Evolutionary conservation across 73 alveolate species (phyloP), one percentile per base, ranked within the genome.

Genomic region (Uronychia setigera): DNA sequence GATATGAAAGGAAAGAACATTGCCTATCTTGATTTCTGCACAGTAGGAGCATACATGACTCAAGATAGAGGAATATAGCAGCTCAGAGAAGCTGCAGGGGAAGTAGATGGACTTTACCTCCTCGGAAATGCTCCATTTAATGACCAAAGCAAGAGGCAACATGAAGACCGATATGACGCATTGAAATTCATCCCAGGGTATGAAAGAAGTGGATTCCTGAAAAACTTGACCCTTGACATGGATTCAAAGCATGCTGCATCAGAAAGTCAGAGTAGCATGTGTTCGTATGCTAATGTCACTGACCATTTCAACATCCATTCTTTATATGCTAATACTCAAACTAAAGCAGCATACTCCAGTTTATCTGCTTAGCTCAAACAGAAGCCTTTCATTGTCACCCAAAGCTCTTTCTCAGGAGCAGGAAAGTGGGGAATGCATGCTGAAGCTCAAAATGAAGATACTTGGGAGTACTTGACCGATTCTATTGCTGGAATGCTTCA

Each of bases 361-460:
- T 87, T 88, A 85, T 86, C 58, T 1, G 84, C 80, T 34, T 33
- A 77, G 75, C 34, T 29, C 60, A 88, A 58, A 91, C 89, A 89
- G 46, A 87, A 98, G 9, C 97, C 99, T 29, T 98, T 97, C 89
- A 93, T 97, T 59, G 82, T 97, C 30, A 80, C 98, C 79, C 93
- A 99, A 92, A 85, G 99, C 83, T 94, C 98, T 19, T 96, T 95
- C 81, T 85, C 98, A 79, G 99, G 99, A 58, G 74, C 97, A 57
- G 99, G 99, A 0, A 91, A 96, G 90, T 97, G 80, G 81, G 93
- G 94, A 31, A 91, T 96, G 26, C 98, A 97, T 82, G 97, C 99
- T 99, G 87, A 93, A 57, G 99, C 99, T 33, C 99, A 98, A 87
- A 98, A 98, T 91, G 88, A 76, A 76, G 84, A 98, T 14, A 88